A percentile compares a stretch with the other conserved stretches of the same genome.
Evolutionary conservation across 805 yeast genomes (phyloP).

Genomic region (Metschnikowia hibisci): DNA sequence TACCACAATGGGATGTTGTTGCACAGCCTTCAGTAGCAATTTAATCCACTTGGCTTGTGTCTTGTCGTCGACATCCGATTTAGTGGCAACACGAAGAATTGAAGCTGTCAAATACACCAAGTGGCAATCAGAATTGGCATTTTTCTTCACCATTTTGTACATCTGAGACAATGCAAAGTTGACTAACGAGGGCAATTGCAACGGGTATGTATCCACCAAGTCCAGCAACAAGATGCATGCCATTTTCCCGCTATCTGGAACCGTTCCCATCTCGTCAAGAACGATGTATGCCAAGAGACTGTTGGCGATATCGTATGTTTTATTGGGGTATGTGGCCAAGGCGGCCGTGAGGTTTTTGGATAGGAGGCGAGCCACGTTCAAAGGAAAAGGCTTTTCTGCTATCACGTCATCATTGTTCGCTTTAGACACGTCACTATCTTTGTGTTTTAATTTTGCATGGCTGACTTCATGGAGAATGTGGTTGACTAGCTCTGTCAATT

Average conservation of each 20-base stretch:
- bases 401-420: neutral
- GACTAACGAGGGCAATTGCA: conserved; percentile 33
- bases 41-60: conserved; percentile 33
- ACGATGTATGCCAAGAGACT: conserved; percentile 26
- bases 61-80: conserved; percentile 39
- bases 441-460: neutral
- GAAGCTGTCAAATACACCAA: conserved; percentile 30
- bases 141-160: conserved; percentile 38
- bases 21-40: conserved; percentile 28
- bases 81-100: conserved; percentile 33
- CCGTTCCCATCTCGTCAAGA: conserved; percentile 16
- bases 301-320: conserved; percentile 37
- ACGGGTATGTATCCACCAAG: conserved; percentile 35
- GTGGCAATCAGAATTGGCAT: conserved; percentile 22
- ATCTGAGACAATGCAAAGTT: conserved; percentile 32
- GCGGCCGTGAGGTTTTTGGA: conserved; percentile 27
- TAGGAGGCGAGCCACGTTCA: conserved; percentile 25
- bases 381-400: conserved; percentile 1
- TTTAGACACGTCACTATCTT: neutral
- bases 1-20: conserved; percentile 17
- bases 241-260: conserved; percentile 19
- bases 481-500: conserved; percentile 26
- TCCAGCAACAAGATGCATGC: conserved; percentile 35
- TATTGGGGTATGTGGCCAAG: conserved; percentile 29
- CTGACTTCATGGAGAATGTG: conserved; percentile 5